Conservation (phyloP, 257 asterid genomes). For the Solanum chaucha region DNA sequence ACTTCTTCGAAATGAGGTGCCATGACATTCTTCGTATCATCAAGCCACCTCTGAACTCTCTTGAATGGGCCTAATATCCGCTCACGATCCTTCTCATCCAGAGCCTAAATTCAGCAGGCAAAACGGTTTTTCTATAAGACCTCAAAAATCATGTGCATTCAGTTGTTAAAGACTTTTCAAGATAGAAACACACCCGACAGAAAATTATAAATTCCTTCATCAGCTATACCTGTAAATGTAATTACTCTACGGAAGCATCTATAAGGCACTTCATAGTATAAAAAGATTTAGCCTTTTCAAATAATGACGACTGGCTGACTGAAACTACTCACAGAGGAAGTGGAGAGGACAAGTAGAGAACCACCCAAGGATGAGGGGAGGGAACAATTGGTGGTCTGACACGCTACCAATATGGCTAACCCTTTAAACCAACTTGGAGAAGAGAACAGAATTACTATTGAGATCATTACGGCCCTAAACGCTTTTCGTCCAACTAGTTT, state of each 20-base stretch:
- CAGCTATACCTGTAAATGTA: not conserved
- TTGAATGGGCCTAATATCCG: slow-evolving; percentile 46
- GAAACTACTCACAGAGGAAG: not conserved
- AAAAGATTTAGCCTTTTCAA: not conserved
- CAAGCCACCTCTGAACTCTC: slow-evolving; percentile 49
- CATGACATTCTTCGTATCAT: slow-evolving; percentile 43
- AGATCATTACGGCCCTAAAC: too few relatives aligned
- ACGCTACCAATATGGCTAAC: too few relatives aligned
- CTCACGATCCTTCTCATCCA: slow-evolving; percentile 45
- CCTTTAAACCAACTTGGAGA: too few relatives aligned
- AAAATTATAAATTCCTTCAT: not conserved
- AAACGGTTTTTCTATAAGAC: not conserved
- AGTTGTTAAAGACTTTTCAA: not conserved
- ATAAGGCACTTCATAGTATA: not conserved
- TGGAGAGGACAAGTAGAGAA: too few relatives aligned
- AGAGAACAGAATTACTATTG: too few relatives aligned
- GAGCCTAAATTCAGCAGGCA: slow-evolving; percentile 21
- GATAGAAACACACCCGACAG: not conserved
- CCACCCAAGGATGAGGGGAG: too few relatives aligned
- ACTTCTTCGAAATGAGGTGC: slow-evolving; percentile 66
- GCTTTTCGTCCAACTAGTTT: too few relatives aligned
- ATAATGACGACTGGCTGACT: not conserved
- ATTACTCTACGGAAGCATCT: not conserved
- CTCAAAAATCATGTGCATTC: not conserved
- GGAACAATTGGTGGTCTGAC: too few relatives aligned